phyloP scores from a whole-genome alignment of 768 basidiomycete genomes.

The Suillus variegatus region DNA sequence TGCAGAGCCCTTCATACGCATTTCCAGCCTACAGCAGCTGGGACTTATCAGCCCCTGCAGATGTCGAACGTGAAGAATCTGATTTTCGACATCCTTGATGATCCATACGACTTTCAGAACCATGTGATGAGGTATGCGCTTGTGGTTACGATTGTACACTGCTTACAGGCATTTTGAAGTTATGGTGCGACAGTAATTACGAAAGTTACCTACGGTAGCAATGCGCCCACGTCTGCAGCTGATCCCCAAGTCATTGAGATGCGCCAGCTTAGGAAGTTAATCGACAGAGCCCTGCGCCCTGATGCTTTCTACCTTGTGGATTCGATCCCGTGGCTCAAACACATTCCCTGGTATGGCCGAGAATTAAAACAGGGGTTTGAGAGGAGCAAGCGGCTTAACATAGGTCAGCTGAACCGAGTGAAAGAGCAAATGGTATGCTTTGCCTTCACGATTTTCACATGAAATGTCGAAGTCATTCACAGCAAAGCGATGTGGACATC shows the following conservation, averaged over 20 bases:
- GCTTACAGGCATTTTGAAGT: background rate
- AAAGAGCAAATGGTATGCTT: background rate
- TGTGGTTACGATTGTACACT: background rate
- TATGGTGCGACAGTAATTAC: background rate
- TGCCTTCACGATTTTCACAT: background rate
- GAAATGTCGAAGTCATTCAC: background rate
- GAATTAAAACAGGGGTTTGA: background rate
- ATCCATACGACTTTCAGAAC: background rate
- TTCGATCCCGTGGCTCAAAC: background rate
- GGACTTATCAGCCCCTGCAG: background rate
- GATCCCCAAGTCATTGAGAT: background rate
- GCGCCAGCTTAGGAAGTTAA: background rate
- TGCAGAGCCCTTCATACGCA: background rate
- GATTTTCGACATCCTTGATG: background rate
- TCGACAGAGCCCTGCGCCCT: constrained; percentile 17
- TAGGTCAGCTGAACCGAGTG: background rate
- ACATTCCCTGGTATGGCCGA: background rate
- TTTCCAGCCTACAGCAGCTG: background rate
- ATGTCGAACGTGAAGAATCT: background rate
- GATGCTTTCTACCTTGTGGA: background rate
- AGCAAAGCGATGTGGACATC: background rate
- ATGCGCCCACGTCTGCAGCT: background rate
- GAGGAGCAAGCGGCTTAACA: background rate
- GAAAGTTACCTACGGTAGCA: background rate
- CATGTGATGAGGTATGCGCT: background rate